Percentiles rank a stretch among this genome's conserved stretches.
These are phyloP conservation scores for Rasamsonia emersonii DNA, from an alignment of 2,329 filamentous ascomycete species.

Conservation along the genomic window DNA sequence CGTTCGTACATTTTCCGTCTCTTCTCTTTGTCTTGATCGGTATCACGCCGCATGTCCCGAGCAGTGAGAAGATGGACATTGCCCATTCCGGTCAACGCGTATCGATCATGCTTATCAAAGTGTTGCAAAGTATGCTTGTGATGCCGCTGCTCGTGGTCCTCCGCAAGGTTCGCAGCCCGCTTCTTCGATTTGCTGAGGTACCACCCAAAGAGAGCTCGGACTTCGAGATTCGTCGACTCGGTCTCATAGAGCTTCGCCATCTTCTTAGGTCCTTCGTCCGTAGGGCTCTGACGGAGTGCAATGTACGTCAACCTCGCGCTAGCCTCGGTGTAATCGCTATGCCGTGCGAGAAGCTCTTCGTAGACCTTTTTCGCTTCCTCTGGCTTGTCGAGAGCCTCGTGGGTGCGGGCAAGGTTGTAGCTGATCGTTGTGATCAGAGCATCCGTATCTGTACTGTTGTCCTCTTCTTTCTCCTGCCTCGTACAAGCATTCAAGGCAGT, in stretches of 20 bases:
- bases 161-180: slow-evolving; percentile 66
- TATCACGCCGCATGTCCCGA: slow-evolving; percentile 87
- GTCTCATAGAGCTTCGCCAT: slow-evolving; percentile 79
- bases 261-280: slow-evolving; percentile 76
- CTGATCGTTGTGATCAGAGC: slow-evolving; percentile 91
- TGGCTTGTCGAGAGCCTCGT: slow-evolving; percentile 72
- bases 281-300: slow-evolving; percentile 68
- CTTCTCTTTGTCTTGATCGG: slow-evolving; percentile 84
- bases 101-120: slow-evolving; percentile 96
- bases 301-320: slow-evolving; percentile 85
- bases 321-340: slow-evolving; percentile 88
- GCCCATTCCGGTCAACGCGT: slow-evolving; percentile 92
- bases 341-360: slow-evolving; percentile 72
- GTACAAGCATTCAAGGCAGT: slow-evolving; percentile 83
- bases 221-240: slow-evolving; percentile 77
- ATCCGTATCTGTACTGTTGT: slow-evolving; percentile 80
- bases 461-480: slow-evolving; percentile 64
- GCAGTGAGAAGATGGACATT: slow-evolving; percentile 85
- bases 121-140: slow-evolving; percentile 94
- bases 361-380: slow-evolving; percentile 86
- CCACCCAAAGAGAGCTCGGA: slow-evolving; percentile 90
- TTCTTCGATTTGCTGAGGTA: slow-evolving; percentile 87
- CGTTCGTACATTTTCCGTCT: slow-evolving; percentile 78
- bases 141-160: slow-evolving; percentile 86
- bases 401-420: slow-evolving; percentile 90